Percentiles rank a stretch among this genome's conserved stretches.
phyloP scores from a whole-genome alignment of 2,329 filamentous ascomycete species.

The Fusarium floridanum region DNA sequence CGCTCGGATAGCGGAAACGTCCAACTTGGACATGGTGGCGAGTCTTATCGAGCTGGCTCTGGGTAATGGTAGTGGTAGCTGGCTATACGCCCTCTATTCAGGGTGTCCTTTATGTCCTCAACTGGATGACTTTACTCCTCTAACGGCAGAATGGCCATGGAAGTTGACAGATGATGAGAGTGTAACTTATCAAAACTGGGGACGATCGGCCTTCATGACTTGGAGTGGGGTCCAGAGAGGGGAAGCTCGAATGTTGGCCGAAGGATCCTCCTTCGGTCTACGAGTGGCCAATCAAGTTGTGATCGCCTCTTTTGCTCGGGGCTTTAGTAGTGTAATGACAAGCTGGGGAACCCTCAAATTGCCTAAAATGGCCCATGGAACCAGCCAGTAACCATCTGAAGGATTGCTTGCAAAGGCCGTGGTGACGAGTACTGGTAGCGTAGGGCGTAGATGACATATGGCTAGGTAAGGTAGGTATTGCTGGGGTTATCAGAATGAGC shows the following conservation, averaged over 20 bases:
- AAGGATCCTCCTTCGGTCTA: neutral
- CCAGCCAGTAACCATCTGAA: neutral
- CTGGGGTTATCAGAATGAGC: neutral
- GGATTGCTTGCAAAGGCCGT: neutral
- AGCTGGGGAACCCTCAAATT: neutral
- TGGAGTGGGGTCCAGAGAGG: neutral
- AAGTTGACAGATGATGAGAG: neutral
- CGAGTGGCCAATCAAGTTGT: neutral
- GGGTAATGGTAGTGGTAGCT: neutral
- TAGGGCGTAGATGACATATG: neutral
- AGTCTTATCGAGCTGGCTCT: neutral
- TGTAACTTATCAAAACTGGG: no score
- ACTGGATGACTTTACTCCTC: neutral
- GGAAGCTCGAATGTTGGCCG: neutral
- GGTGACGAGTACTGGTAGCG: neutral
- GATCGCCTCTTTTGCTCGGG: neutral
- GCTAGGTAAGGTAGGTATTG: neutral
- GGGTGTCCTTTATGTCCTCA: neutral
- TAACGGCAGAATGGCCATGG: neutral
- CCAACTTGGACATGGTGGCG: neutral
- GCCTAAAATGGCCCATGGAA: neutral
- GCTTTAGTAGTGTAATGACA: neutral
- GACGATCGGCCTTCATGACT: no score
- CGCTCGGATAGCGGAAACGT: neutral
- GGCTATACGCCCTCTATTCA: neutral